Percentiles rank a stretch among this genome's conserved stretches.
Evolutionary conservation across 176 grass and related monocot species (phyloP).

Genomic region (Panicum miliaceum): DNA sequence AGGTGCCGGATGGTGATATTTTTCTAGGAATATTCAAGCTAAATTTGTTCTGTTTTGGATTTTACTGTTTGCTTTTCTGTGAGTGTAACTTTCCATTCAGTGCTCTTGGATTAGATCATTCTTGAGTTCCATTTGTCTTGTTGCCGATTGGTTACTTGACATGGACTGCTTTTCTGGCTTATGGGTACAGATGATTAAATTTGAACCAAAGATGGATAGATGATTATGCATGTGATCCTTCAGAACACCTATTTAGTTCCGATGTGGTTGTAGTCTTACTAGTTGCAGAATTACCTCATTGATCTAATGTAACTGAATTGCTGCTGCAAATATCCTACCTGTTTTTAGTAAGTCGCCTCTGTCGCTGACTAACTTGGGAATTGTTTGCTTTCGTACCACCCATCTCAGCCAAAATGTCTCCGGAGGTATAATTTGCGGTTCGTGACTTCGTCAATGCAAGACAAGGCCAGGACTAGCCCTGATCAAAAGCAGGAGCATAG

Average conservation of each 20-base stretch:
- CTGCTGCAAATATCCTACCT: not conserved
- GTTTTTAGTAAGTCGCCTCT: not conserved
- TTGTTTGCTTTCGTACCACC: conserved; percentile 18
- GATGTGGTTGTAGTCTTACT: not conserved
- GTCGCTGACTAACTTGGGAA: not conserved
- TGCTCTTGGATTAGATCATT: not conserved
- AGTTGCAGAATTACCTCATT: not conserved
- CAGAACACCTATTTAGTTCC: not conserved
- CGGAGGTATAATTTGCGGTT: conserved; percentile 56
- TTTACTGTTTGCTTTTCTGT: not conserved
- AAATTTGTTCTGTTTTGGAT: conserved; percentile 32
- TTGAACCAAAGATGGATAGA: not conserved
- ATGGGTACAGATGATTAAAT: not conserved
- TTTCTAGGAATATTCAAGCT: conserved; percentile 14
- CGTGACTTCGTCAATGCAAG: conserved; percentile 81
- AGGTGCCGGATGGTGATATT: not conserved
- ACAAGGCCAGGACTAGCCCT: conserved; percentile 40
- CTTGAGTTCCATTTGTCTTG: not conserved
- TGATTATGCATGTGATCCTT: not conserved
- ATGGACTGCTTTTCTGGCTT: not conserved
- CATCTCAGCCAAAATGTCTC: conserved; percentile 68
- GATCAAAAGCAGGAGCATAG: conserved; percentile 38
- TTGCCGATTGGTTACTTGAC: not conserved
- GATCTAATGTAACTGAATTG: not conserved
- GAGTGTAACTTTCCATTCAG: not conserved